Evolutionary conservation across 2,329 filamentous ascomycete genomes (phyloP).

Genomic region (Xylariaceae sp.): DNA sequence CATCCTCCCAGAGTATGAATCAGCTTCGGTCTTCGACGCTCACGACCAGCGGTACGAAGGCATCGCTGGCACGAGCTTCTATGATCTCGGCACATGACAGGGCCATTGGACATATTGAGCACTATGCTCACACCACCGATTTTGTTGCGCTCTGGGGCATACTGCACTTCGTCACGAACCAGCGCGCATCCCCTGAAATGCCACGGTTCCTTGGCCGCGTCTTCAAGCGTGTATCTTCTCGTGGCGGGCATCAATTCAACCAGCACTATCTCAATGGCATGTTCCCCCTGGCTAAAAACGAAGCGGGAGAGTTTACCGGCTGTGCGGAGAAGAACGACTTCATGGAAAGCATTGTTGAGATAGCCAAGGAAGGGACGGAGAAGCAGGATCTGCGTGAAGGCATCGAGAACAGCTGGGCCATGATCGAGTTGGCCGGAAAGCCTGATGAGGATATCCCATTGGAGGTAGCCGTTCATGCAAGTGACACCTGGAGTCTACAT

Average conservation of each 20-base stretch:
- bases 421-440: constrained; percentile 28
- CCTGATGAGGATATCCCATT: constrained; percentile 16
- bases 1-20: constrained; percentile 10
- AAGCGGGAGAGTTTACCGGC: constrained; percentile 37
- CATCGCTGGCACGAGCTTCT: constrained; percentile 13
- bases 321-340: constrained; percentile 50
- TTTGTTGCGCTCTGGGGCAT: constrained; percentile 72
- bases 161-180: constrained; percentile 57
- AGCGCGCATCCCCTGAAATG: constrained; percentile 40
- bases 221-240: constrained; percentile 48
- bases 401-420: constrained; percentile 44
- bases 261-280: constrained; percentile 60
- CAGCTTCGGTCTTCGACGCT: constrained; percentile 34
- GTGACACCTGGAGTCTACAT: constrained; percentile 32
- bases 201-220: constrained; percentile 58
- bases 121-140: constrained; percentile 70
- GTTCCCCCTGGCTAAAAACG: constrained; percentile 48
- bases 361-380: constrained; percentile 41
- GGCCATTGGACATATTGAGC: constrained; percentile 68
- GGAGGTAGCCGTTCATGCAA: constrained; percentile 37
- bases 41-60: constrained; percentile 14
- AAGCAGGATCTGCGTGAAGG: constrained; percentile 42
- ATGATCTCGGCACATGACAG: constrained; percentile 37
- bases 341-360: constrained; percentile 53
- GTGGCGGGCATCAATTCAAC: constrained; percentile 53